These are phyloP conservation scores for Trichoderma simmonsii DNA, from an alignment of 2,329 filamentous ascomycete species.

Conservation along the genomic window DNA sequence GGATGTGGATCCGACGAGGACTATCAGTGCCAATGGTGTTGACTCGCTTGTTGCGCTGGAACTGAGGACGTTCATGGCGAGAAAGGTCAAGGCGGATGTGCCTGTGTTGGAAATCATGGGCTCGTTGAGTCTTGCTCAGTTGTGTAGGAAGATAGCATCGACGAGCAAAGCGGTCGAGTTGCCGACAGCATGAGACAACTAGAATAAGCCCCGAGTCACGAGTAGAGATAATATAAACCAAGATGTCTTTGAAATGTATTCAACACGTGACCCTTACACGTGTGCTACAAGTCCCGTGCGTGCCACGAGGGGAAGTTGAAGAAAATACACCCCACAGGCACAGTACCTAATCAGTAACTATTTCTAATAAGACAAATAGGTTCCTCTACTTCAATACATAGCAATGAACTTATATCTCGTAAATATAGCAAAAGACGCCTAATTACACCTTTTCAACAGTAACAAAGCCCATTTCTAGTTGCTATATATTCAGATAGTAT, in stretches of 20 bases:
- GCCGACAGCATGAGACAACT: neutral
- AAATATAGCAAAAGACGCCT: neutral
- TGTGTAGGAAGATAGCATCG: neutral
- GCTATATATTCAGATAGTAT: neutral
- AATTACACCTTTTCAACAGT: neutral
- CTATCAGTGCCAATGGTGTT: conserved; percentile 25
- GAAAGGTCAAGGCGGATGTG: conserved; percentile 26
- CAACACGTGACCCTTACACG: neutral
- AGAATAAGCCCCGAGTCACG: neutral
- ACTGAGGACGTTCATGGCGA: conserved; percentile 27
- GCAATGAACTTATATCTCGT: neutral
- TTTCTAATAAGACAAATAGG: neutral
- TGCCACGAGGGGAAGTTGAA: neutral
- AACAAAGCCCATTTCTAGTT: neutral
- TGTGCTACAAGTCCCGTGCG: neutral
- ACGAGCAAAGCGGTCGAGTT: neutral
- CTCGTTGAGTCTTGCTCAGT: neutral
- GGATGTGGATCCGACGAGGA: conserved; percentile 24
- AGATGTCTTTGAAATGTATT: neutral
- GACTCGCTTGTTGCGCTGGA: conserved; percentile 30
- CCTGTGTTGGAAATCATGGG: conserved; percentile 26
- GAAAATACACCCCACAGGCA: neutral
- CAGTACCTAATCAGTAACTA: neutral
- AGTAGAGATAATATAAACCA: neutral
- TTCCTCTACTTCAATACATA: neutral